A percentile compares a stretch with the other conserved stretches of the same genome.
These are phyloP conservation scores for Pythium sukuiense DNA, from an alignment of 352 stramenopile genomes.

Conservation along the genomic window DNA sequence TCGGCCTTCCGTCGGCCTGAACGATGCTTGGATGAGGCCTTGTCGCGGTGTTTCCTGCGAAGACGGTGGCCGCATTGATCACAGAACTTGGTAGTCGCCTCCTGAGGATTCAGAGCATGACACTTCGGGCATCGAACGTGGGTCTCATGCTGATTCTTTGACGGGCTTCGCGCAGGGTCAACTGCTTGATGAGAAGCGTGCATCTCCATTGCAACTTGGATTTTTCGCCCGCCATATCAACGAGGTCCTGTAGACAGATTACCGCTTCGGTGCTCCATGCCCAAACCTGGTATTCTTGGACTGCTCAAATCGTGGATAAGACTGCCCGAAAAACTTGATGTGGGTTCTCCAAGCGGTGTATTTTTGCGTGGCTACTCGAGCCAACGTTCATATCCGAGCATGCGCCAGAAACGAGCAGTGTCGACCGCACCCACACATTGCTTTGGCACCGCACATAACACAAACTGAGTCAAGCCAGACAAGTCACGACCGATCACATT, in stretches of 20 bases:
- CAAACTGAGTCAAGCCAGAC: background rate
- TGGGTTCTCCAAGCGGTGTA: background rate
- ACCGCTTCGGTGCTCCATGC: background rate
- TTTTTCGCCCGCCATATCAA: background rate
- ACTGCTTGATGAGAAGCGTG: background rate
- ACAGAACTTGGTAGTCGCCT: conserved; percentile 14
- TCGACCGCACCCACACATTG: background rate
- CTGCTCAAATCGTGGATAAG: background rate
- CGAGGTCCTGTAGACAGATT: background rate
- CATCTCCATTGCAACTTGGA: background rate
- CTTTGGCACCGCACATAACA: background rate
- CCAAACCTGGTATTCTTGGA: conserved; percentile 1
- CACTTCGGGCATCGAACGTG: conserved; percentile 2
- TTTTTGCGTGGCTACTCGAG: background rate
- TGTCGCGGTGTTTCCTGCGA: background rate
- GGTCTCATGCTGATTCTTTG: background rate
- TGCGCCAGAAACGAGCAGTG: background rate
- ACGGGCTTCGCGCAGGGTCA: background rate
- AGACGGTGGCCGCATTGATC: conserved; percentile 28
- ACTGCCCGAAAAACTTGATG: conserved; percentile 1
- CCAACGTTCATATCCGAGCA: background rate
- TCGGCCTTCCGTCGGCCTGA: background rate
- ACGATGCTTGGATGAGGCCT: background rate
- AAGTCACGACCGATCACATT: background rate
- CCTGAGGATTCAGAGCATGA: background rate